A percentile compares a stretch with the other conserved stretches of the same genome.
Conservation (phyloP, 2,329 filamentous ascomycete species). For the Karstenula rhodostoma region DNA sequence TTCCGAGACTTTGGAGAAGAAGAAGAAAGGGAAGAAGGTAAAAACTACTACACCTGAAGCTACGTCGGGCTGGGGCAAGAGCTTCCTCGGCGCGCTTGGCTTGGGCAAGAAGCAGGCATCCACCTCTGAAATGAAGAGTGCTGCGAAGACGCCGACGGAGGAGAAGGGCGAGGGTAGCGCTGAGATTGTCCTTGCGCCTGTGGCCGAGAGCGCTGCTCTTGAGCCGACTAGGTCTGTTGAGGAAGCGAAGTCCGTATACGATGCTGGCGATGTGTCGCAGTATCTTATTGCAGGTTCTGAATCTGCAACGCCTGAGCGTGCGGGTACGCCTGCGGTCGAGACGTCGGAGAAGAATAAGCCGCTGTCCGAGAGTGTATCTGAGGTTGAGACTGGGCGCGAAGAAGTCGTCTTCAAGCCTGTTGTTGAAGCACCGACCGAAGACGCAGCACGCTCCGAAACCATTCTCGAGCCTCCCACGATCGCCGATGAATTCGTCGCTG, state of each 20-base stretch:
- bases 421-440: conserved; percentile 3
- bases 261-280: conserved; percentile 4
- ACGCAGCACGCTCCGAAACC: not conserved
- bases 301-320: not conserved
- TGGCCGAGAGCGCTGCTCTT: not conserved
- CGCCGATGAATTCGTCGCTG: not conserved
- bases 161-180: conserved; percentile 11
- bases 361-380: not conserved
- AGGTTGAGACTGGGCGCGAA: not conserved
- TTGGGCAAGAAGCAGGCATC: conserved; percentile 42
- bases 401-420: not conserved
- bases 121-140: conserved; percentile 18
- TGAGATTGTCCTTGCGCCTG: not conserved
- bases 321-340: not conserved
- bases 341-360: not conserved
- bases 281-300: not conserved
- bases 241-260: not conserved
- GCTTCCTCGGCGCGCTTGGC: conserved; percentile 41
- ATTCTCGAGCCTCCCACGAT: not conserved
- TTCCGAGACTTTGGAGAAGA: not conserved
- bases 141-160: conserved; percentile 10
- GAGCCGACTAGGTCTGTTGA: not conserved
- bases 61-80: conserved; percentile 31
- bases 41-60: conserved; percentile 17
- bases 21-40: conserved; percentile 2